Conservation (phyloP, 805 yeast genomes). For the fission yeast (Schizosaccharomyces pombe) region DNA sequence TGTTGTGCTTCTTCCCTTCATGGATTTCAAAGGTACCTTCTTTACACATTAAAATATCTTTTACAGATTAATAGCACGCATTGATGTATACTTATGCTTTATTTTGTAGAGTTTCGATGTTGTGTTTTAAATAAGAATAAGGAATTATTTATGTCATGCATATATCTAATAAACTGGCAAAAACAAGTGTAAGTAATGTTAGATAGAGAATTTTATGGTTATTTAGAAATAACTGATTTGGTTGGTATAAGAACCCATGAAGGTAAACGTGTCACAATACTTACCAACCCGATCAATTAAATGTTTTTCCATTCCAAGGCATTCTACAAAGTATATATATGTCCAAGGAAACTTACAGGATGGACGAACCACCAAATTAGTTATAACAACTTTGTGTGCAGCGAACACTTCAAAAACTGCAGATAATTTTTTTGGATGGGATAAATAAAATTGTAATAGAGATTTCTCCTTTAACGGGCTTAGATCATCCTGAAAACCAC, state of each 20-base stretch:
- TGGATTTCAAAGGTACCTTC: too few species aligned
- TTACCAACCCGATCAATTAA: neutral
- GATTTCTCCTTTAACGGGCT: neutral
- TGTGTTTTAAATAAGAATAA: too few species aligned
- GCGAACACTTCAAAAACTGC: neutral
- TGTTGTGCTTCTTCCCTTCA: too few species aligned
- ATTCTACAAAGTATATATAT: neutral
- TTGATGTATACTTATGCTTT: too few species aligned
- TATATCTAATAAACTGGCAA: too few species aligned
- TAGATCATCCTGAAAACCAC: neutral
- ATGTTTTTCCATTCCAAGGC: neutral
- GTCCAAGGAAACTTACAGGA: neutral
- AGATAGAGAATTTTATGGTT: too few species aligned
- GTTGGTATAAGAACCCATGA: neutral
- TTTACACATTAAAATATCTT: too few species aligned
- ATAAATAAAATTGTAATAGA: neutral
- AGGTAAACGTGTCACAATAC: neutral
- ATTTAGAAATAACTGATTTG: too few species aligned
- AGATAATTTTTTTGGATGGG: neutral
- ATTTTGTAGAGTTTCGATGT: too few species aligned
- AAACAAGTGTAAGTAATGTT: too few species aligned
- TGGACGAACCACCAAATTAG: neutral
- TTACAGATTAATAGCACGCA: too few species aligned
- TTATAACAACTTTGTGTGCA: neutral
- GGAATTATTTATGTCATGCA: too few species aligned